phyloP scores from a whole-genome alignment of 139 green algal species.

The Coccomyxa sp. region DNA sequence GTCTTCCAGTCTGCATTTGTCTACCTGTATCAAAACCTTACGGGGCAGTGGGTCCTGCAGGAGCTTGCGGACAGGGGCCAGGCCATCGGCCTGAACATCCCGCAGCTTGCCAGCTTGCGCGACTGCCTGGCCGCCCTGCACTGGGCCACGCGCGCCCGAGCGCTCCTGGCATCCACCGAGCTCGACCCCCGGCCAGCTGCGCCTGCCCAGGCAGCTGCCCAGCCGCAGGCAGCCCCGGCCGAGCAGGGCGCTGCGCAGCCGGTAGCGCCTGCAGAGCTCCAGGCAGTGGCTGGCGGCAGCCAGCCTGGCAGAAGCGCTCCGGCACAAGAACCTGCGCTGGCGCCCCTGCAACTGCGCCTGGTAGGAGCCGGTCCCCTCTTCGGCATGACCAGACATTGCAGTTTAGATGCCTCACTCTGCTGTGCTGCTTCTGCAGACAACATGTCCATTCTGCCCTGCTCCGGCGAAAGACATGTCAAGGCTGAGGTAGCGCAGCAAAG shows the following conservation, averaged over 20 bases:
- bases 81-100: not conserved
- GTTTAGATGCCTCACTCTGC: too few species aligned
- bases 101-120: not conserved
- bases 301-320: not conserved
- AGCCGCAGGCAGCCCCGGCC: not conserved
- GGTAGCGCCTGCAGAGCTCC: not conserved
- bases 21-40: too few species aligned
- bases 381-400: too few species aligned
- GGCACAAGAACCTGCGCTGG: too few species aligned
- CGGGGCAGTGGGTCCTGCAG: too few species aligned
- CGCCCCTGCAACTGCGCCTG: too few species aligned
- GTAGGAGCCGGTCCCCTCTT: too few species aligned
- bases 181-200: not conserved
- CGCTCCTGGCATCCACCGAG: not conserved
- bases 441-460: too few species aligned
- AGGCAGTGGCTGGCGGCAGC: not conserved
- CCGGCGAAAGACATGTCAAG: too few species aligned
- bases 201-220: not conserved
- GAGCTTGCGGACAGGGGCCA: not conserved
- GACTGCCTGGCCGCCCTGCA: not conserved
- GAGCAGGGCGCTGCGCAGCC: not conserved
- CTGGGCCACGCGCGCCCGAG: not conserved
- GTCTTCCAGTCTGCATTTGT: too few species aligned
- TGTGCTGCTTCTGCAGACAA: too few species aligned
- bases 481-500: too few species aligned